Conservation (phyloP, 192 early-diverging fungal species). For the Podila epicladia region DNA sequence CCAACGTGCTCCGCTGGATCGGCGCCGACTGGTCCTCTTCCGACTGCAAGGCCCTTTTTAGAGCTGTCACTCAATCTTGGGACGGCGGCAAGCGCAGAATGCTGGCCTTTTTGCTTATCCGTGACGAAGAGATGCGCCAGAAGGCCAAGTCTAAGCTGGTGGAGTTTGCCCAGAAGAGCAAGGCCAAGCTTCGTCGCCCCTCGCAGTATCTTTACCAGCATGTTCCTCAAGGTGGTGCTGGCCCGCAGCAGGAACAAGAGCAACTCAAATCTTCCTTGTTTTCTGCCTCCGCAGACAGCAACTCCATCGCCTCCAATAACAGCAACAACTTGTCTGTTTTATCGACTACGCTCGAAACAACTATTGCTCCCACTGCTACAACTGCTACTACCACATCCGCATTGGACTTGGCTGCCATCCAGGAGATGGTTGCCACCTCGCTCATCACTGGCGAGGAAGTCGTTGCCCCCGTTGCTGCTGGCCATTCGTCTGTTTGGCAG, state of each 20-base stretch:
- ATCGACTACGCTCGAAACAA: neutral
- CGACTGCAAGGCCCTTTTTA: conserved; percentile 46
- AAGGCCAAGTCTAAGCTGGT: conserved; percentile 47
- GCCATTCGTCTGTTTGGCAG: no score
- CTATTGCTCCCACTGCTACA: neutral
- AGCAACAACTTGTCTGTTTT: neutral
- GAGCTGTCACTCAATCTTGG: conserved; percentile 47
- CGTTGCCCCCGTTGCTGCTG: neutral
- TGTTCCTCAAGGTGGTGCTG: no score
- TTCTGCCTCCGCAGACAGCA: neutral
- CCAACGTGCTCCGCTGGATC: conserved; percentile 52
- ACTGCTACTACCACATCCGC: neutral
- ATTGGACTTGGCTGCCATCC: conserved; percentile 12
- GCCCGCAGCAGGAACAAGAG: conserved; percentile 7
- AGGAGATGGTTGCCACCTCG: conserved; percentile 22
- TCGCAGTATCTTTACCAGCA: conserved; percentile 20
- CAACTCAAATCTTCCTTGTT: neutral
- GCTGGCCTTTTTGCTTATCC: conserved; percentile 41
- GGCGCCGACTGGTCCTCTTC: conserved; percentile 43
- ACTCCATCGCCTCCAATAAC: conserved; percentile 21
- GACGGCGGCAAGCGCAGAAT: conserved; percentile 43
- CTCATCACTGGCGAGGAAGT: conserved; percentile 28
- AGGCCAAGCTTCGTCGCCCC: conserved; percentile 6
- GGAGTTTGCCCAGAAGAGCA: conserved; percentile 37
- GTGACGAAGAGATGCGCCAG: conserved; percentile 51